Base-by-base conservation (phyloP, 139 green algal genomes). In the Chlorella sp. region DNA sequence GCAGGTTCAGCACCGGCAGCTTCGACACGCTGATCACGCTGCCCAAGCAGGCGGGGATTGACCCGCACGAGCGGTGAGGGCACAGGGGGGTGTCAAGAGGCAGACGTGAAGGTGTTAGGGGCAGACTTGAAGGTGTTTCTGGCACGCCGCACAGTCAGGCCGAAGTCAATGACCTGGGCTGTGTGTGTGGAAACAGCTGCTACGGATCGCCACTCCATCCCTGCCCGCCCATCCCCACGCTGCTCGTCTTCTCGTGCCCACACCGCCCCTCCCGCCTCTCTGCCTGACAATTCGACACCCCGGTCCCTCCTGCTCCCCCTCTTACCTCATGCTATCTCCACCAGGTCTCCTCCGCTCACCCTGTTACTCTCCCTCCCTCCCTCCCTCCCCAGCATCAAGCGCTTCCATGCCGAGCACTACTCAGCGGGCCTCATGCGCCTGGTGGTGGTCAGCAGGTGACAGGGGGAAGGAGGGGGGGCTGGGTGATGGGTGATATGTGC, bases 1-100 rank as follows among this genome's bases (percentile, higher is more conserved):
- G 94, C 80, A 93, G 94, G 28, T 99, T 99, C 88, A 93, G 92
- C 78, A 98, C 97, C 24, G 95, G 95, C 83, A 93, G 92, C 80
- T 76, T 92, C 5, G 86, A 93, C 24, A 96, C 93, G 19, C 91
- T 96, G 0, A 88, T 95, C 76, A 75, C 85, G 19, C 69, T 75
- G 19, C 93, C 91, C 60, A 90, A 87, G 83, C 36, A 81, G 0
- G 76, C 61, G 3, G 92, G 86, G 34, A 39, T 83, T 19, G 42
- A 84, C 68, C 60, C 57, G 18, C 91, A 92, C 42, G 75, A 92
- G 81, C 26, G 77, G 83, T 90, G 60, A 32, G 76, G 36, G 75
- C 21, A 57, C n/a, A 32, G 66, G 37, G 1, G 37, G 28, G 48
- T 1, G 30, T 0, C 3, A 36, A 26, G 68, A 11, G 66, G 48